Conservation (phyloP, 164 flowering plant genomes). For the Piper longum region DNA sequence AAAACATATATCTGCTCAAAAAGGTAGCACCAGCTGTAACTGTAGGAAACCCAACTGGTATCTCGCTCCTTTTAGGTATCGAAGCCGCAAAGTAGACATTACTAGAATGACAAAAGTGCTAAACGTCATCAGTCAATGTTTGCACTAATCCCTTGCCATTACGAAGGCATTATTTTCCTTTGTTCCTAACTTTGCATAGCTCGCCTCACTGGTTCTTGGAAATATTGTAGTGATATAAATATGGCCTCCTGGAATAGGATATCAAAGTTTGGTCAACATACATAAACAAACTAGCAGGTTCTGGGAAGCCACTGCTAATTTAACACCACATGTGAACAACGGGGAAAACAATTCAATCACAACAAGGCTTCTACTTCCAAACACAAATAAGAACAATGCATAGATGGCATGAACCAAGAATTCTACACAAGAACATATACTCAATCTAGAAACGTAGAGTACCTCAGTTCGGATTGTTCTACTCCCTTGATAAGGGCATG, state of each 20-base stretch:
- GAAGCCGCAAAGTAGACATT: too few relatives aligned
- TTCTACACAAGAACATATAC: too few relatives aligned
- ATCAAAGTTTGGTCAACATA: not conserved
- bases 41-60: too few relatives aligned
- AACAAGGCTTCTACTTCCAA: not conserved
- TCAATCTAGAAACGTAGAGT: not conserved
- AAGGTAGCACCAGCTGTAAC: too few relatives aligned
- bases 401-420: too few relatives aligned
- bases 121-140: too few relatives aligned
- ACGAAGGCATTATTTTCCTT: too few relatives aligned
- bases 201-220: conserved; percentile 7
- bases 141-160: too few relatives aligned
- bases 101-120: too few relatives aligned
- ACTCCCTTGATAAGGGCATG: conserved; percentile 11
- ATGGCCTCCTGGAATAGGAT: conserved; percentile 6
- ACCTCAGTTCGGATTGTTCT: conserved; percentile 14
- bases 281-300: not conserved
- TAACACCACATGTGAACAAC: not conserved
- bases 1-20: too few relatives aligned
- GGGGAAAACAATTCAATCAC: not conserved
- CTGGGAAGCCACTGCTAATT: not conserved
- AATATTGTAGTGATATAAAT: conserved; percentile 8
- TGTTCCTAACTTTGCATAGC: conserved; percentile 1
- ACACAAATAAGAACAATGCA: not conserved
- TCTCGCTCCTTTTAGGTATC: too few relatives aligned